These are phyloP conservation scores for Dimargaris xerosporica DNA, from an alignment of 192 early-diverging fungal species.

Conservation along the genomic window DNA sequence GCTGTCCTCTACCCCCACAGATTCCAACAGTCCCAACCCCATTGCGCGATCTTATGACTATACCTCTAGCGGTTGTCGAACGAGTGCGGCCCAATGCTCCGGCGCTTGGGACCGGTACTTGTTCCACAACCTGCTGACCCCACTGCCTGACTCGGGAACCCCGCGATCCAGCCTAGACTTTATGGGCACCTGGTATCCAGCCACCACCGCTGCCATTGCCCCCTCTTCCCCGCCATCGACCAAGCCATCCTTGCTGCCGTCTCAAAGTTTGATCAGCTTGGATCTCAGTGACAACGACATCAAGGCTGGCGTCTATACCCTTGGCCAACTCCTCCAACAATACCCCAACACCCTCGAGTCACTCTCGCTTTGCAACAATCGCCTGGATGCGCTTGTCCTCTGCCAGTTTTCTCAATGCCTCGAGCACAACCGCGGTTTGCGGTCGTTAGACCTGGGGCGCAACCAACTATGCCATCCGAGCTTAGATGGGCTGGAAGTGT, in stretches of 20 bases:
- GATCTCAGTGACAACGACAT: slow-evolving; percentile 21
- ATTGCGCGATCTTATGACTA: slow-evolving; percentile 8
- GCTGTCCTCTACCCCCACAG: neutral
- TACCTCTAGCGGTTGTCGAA: slow-evolving; percentile 3
- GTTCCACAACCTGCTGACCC: neutral
- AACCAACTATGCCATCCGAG: slow-evolving; percentile 32
- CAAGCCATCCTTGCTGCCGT: neutral
- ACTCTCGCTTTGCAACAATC: slow-evolving; percentile 28
- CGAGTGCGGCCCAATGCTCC: neutral
- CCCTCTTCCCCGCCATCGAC: neutral
- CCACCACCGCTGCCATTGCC: neutral
- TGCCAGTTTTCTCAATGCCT: slow-evolving; percentile 29
- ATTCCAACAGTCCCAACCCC: neutral
- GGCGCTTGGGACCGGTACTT: neutral
- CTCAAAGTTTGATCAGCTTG: slow-evolving; percentile 12
- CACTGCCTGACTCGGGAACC: neutral
- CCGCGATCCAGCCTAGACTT: neutral
- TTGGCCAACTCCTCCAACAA: slow-evolving; percentile 11
- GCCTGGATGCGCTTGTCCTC: slow-evolving; percentile 28
- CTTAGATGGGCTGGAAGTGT: neutral
- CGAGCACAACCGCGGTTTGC: slow-evolving; percentile 27
- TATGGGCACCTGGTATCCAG: neutral
- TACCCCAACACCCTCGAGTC: slow-evolving; percentile 15
- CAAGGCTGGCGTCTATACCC: slow-evolving; percentile 9
- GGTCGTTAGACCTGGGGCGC: slow-evolving; percentile 36